These are phyloP conservation scores for Lophiostoma macrostomum DNA, from an alignment of 495 filamentous ascomycete species.

Conservation along the genomic window DNA sequence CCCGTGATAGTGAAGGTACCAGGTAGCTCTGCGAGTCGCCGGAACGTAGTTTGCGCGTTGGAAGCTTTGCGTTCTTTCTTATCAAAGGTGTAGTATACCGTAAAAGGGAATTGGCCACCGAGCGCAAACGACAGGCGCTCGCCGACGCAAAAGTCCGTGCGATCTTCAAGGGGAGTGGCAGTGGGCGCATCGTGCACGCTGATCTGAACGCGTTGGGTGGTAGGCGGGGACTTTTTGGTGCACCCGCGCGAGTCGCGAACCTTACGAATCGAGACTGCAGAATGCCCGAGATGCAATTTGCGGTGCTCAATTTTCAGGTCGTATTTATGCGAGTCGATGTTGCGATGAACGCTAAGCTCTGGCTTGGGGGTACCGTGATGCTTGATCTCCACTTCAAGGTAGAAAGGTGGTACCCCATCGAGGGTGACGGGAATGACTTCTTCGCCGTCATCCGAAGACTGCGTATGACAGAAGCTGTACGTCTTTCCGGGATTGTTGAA, in stretches of 20 bases:
- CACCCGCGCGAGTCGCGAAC: slow-evolving; percentile 85
- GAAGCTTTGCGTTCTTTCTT: slow-evolving; percentile 72
- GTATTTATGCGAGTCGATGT: slow-evolving; percentile 69
- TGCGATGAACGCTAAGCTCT: slow-evolving; percentile 72
- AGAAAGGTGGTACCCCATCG: slow-evolving; percentile 82
- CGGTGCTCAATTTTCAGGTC: slow-evolving; percentile 79
- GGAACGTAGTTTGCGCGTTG: slow-evolving; percentile 73
- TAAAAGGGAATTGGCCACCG: slow-evolving; percentile 83
- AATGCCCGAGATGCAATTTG: slow-evolving; percentile 76
- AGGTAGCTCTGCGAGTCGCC: slow-evolving; percentile 83
- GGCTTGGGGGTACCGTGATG: slow-evolving; percentile 77
- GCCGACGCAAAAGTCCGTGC: slow-evolving; percentile 88
- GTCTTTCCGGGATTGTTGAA: slow-evolving; percentile 89
- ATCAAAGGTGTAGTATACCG: slow-evolving; percentile 87
- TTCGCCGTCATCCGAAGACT: slow-evolving; percentile 67
- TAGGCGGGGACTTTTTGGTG: slow-evolving; percentile 60
- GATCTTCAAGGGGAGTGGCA: slow-evolving; percentile 82
- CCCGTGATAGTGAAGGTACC: slow-evolving; percentile 85
- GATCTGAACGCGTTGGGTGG: slow-evolving; percentile 67
- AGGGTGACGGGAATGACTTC: slow-evolving; percentile 83
- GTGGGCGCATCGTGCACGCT: slow-evolving; percentile 88
- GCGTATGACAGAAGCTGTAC: slow-evolving; percentile 89
- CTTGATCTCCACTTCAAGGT: slow-evolving; percentile 84
- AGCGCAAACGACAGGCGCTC: slow-evolving; percentile 88
- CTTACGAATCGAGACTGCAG: slow-evolving; percentile 80